Evolutionary conservation across 192 early-diverging fungal genomes (phyloP).

Genomic region (Chytriomyces hyalinus): DNA sequence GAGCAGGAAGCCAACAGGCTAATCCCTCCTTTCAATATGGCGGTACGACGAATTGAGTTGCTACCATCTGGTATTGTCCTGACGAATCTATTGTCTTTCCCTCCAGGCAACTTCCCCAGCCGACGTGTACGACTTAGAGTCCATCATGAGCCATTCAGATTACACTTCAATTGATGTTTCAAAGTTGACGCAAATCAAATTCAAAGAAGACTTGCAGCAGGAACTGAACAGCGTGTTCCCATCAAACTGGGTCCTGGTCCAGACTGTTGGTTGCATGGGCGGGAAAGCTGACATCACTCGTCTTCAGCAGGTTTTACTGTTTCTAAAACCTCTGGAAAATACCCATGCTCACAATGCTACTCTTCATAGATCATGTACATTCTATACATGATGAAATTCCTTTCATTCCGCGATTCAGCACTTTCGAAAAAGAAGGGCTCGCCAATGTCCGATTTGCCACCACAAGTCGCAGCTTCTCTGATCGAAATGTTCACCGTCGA

Average conservation of each 20-base stretch:
- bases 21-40: conserved; percentile 76
- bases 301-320: background rate
- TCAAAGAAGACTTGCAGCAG: conserved; percentile 40
- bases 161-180: conserved; percentile 69
- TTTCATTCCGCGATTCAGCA: conserved; percentile 46
- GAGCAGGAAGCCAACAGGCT: conserved; percentile 54
- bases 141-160: conserved; percentile 69
- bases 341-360: conserved; percentile 43
- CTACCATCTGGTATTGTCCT: no score
- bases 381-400: conserved; percentile 76
- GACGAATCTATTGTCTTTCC: background rate
- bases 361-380: conserved; percentile 70
- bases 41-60: conserved; percentile 26
- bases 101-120: conserved; percentile 62
- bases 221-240: conserved; percentile 32
- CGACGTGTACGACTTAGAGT: conserved; percentile 82
- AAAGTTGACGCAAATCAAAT: conserved; percentile 44
- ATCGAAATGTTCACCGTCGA: background rate
- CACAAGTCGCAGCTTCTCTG: conserved; percentile 42
- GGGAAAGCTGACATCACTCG: background rate
- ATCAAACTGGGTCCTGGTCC: conserved; percentile 43
- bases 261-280: conserved; percentile 14
- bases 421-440: conserved; percentile 56
- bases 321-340: background rate
- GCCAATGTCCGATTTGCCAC: conserved; percentile 55